These are phyloP conservation scores for Cicer yamashitae DNA, from an alignment of 306 rosid genomes.

Conservation along the genomic window DNA sequence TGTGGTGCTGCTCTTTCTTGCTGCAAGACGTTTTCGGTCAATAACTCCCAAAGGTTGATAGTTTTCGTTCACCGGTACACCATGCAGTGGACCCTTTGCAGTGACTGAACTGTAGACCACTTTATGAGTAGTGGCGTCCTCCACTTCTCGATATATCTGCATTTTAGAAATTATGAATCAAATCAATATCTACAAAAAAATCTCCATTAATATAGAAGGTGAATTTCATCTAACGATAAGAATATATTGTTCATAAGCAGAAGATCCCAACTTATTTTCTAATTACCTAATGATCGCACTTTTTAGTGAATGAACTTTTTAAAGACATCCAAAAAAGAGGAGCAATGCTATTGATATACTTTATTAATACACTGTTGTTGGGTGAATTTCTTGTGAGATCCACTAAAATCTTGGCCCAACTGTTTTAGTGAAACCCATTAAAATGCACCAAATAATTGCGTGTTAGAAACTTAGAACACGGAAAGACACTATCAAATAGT, in stretches of 20 bases:
- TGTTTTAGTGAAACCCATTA: neutral
- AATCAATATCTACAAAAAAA: constrained; percentile 37
- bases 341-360: neutral
- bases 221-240: constrained; percentile 16
- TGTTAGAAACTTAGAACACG: neutral
- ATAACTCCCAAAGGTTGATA: constrained; percentile 85
- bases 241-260: constrained; percentile 27
- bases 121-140: constrained; percentile 63
- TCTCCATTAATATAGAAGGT: constrained; percentile 14
- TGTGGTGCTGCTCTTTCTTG: constrained; percentile 90
- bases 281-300: neutral
- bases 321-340: constrained; percentile 5
- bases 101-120: constrained; percentile 74
- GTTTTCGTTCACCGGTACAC: constrained; percentile 73
- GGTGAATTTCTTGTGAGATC: neutral
- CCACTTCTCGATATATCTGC: constrained; percentile 85
- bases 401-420: neutral
- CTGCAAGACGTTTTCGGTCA: constrained; percentile 81
- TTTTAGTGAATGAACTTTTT: neutral
- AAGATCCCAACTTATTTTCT: constrained; percentile 1
- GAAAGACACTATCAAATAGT: neutral
- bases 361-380: neutral
- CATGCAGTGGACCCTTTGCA: constrained; percentile 67
- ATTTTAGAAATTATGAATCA: constrained; percentile 41
- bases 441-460: neutral